A percentile compares a stretch with the other conserved stretches of the same genome.
Evolutionary conservation across 805 yeast species (phyloP).

Genomic region (Ogataea trehaloabstinens): DNA sequence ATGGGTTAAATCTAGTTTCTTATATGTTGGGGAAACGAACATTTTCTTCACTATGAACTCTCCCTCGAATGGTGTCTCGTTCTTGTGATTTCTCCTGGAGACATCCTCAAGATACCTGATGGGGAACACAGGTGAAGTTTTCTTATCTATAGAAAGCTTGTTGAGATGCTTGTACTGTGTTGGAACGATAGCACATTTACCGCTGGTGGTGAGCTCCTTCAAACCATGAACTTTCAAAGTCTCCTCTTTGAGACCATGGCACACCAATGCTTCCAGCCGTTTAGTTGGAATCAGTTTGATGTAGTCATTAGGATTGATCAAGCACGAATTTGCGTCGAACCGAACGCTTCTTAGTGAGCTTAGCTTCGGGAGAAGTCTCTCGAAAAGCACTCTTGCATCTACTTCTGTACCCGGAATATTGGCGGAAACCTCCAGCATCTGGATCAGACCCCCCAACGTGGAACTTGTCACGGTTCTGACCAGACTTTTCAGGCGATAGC

Average conservation of each 20-base stretch:
- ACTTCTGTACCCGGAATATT: constrained; percentile 26
- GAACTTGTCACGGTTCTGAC: constrained; percentile 13
- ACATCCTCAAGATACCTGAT: constrained; percentile 2
- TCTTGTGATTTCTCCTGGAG: not conserved
- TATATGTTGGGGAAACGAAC: constrained; percentile 8
- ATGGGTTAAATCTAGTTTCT: constrained; percentile 12
- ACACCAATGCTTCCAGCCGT: constrained; percentile 12
- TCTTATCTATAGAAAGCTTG: constrained; percentile 13
- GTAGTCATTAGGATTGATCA: constrained; percentile 15
- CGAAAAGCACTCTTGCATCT: constrained; percentile 16
- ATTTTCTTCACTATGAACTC: constrained; percentile 15
- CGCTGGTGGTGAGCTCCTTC: constrained; percentile 8
- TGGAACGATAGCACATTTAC: constrained; percentile 3
- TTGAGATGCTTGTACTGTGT: constrained; percentile 10
- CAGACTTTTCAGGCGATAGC: constrained; percentile 24
- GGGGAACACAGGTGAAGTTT: constrained; percentile 12
- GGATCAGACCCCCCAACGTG: constrained; percentile 11
- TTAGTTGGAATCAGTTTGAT: constrained; percentile 7
- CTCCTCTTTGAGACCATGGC: constrained; percentile 9
- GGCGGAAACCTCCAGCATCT: constrained; percentile 18
- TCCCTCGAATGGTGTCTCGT: constrained; percentile 1
- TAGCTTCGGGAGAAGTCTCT: constrained; percentile 14
- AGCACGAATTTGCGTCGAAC: constrained; percentile 21
- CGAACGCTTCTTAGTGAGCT: constrained; percentile 15
- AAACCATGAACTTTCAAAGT: constrained; percentile 1